Conservation (phyloP, 306 rosid species). For the Datisca glomerata region DNA sequence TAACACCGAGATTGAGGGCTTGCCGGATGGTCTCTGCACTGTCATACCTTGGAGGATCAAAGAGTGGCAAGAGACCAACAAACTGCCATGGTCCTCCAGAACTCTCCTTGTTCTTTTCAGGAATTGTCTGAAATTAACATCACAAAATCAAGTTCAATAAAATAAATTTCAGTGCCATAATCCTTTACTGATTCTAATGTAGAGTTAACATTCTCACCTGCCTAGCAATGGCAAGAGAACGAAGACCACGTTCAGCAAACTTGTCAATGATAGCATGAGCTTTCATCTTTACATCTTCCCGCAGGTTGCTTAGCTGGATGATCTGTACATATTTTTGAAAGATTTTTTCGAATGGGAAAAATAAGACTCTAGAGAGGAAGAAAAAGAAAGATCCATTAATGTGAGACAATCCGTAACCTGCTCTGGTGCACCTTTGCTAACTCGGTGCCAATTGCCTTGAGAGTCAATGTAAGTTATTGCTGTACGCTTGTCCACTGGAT, state of each 20-base stretch:
- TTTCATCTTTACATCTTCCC: slow-evolving; percentile 42
- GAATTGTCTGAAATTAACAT: slow-evolving; percentile 33
- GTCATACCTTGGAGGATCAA: slow-evolving; percentile 90
- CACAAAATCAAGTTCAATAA: slow-evolving; percentile 7
- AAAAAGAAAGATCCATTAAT: background rate
- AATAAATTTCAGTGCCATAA: no score
- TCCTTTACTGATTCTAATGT: background rate
- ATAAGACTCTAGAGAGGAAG: background rate
- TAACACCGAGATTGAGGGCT: slow-evolving; percentile 74
- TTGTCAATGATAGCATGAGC: slow-evolving; percentile 65
- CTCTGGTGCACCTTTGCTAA: slow-evolving; percentile 94
- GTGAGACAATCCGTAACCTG: slow-evolving; percentile 34
- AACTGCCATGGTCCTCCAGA: no score
- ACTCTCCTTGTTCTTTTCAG: slow-evolving; percentile 61
- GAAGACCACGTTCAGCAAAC: slow-evolving; percentile 90
- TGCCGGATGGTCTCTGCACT: slow-evolving; percentile 71
- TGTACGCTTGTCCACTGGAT: slow-evolving; percentile 90
- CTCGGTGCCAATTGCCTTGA: slow-evolving; percentile 62
- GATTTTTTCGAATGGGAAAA: background rate
- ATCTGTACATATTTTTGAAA: slow-evolving; percentile 30
- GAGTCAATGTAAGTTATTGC: slow-evolving; percentile 73
- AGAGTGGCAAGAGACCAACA: slow-evolving; percentile 85
- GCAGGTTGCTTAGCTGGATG: slow-evolving; percentile 62
- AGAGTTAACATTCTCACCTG: slow-evolving; percentile 32
- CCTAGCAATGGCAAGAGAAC: slow-evolving; percentile 58